These are phyloP conservation scores for Suhomyces yuchorum DNA, from an alignment of 1,139 yeast genomes.

Conservation along the genomic window DNA sequence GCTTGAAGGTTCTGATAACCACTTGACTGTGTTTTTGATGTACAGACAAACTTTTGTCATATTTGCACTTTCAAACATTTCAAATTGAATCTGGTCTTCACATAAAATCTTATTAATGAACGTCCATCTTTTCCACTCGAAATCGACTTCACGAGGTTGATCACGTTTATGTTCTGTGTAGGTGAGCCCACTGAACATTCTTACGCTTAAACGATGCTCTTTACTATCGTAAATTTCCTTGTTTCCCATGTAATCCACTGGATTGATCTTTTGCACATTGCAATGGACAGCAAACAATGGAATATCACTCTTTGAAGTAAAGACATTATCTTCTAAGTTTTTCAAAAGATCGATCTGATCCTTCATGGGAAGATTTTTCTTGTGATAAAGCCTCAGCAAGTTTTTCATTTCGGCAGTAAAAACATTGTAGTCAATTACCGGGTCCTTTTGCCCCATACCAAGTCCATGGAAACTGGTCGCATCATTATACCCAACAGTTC, in stretches of 20 bases:
- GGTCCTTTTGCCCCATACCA: conserved; percentile 44
- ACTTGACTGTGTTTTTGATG: conserved; percentile 31
- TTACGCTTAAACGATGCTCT: conserved; percentile 28
- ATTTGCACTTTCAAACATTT: conserved; percentile 27
- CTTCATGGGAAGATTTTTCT: conserved; percentile 14
- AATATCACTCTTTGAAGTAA: conserved; percentile 18
- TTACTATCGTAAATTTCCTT: conserved; percentile 31
- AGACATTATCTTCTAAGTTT: conserved; percentile 21
- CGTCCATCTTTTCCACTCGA: conserved; percentile 40
- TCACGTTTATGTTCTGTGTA: conserved; percentile 8
- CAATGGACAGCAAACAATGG: conserved; percentile 39
- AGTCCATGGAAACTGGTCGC: conserved; percentile 33
- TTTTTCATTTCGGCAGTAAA: conserved; percentile 19
- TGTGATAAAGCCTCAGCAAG: conserved; percentile 13
- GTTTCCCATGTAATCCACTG: conserved; percentile 25
- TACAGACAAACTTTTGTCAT: conserved; percentile 30
- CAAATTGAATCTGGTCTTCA: conserved; percentile 27
- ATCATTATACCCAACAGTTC: conserved; percentile 35
- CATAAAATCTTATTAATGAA: conserved; percentile 34
- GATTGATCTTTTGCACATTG: conserved; percentile 41
- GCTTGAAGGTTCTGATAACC: conserved; percentile 20
- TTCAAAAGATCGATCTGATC: conserved; percentile 28
- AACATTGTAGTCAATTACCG: conserved; percentile 27
- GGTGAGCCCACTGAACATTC: conserved; percentile 31
- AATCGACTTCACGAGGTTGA: conserved; percentile 24